phyloP scores from a whole-genome alignment of 164 flowering plant genomes.

The Buxus sempervirens region DNA sequence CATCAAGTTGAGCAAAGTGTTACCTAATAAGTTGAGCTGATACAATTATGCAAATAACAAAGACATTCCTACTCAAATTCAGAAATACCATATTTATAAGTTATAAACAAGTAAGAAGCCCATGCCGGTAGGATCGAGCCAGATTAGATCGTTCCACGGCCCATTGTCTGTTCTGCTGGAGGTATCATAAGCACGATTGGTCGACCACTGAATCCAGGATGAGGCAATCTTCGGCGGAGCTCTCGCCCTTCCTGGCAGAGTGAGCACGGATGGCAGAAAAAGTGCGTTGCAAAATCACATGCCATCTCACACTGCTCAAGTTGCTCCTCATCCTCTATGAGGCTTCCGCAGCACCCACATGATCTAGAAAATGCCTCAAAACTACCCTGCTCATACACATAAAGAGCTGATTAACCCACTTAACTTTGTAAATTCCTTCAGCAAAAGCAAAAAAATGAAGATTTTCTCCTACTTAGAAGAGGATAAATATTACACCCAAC shows the following conservation, averaged over 20 bases:
- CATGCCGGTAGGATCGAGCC: too few species aligned
- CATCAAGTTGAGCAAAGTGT: too few species aligned
- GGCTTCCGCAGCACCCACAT: conserved; percentile 71
- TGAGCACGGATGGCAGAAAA: conserved; percentile 77
- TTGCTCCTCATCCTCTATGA: conserved; percentile 60
- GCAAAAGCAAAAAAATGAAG: too few species aligned
- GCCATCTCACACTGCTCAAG: conserved; percentile 72
- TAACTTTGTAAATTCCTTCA: too few species aligned
- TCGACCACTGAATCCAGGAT: conserved; percentile 72
- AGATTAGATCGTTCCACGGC: conserved; percentile 32
- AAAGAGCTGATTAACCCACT: too few species aligned
- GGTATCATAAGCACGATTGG: conserved; percentile 74
- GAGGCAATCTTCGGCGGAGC: conserved; percentile 81
- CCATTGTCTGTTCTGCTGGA: conserved; percentile 80
- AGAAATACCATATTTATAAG: too few species aligned
- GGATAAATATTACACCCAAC: too few species aligned
- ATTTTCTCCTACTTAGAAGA: too few species aligned
- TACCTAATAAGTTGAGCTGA: too few species aligned
- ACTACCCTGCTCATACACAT: conserved; percentile 70
- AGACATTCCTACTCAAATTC: too few species aligned
- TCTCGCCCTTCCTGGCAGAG: conserved; percentile 98
- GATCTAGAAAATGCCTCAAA: conserved; percentile 69
- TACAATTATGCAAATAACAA: too few species aligned
- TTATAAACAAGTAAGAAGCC: conserved; percentile 1
- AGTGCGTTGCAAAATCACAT: conserved; percentile 79